Evolutionary conservation across 2,329 filamentous ascomycete species (phyloP).

Genomic region (Colletotrichum camelliae): DNA sequence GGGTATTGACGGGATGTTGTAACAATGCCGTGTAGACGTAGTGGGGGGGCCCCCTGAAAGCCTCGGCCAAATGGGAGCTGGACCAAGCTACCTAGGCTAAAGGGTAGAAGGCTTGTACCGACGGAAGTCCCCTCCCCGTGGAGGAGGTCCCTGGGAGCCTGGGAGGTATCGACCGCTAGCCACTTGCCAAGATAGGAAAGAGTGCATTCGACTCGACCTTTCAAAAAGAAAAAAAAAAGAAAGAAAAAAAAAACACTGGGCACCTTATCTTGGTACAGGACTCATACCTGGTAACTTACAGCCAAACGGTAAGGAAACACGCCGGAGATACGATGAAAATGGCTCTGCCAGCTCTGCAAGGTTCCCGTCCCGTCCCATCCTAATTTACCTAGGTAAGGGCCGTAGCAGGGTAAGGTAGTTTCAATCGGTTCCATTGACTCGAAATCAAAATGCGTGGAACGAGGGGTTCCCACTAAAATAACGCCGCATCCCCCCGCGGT

Average conservation of each 20-base stretch:
- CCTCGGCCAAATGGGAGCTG: conserved; percentile 6
- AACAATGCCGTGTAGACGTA: neutral
- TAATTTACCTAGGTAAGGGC: no score
- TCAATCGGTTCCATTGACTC: neutral
- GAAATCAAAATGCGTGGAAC: neutral
- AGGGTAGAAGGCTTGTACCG: neutral
- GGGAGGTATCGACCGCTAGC: neutral
- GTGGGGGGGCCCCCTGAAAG: conserved; percentile 2
- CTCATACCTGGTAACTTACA: no score
- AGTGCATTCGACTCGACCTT: neutral
- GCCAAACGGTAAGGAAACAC: no score
- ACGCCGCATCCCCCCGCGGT: neutral
- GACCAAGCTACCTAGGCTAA: neutral
- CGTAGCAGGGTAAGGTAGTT: neutral
- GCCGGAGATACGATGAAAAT: no score
- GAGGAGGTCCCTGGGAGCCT: neutral
- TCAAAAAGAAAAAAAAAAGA: no score
- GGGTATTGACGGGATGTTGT: neutral
- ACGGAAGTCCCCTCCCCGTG: neutral
- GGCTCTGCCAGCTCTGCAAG: no score
- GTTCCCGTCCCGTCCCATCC: no score
- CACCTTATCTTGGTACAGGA: no score
- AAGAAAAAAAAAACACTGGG: no score
- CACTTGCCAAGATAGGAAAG: conserved; percentile 1
- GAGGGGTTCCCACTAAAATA: conserved; percentile 1